Evolutionary conservation across 2,329 filamentous ascomycete species (phyloP).

Genomic region (Neocucurbitaria cava): DNA sequence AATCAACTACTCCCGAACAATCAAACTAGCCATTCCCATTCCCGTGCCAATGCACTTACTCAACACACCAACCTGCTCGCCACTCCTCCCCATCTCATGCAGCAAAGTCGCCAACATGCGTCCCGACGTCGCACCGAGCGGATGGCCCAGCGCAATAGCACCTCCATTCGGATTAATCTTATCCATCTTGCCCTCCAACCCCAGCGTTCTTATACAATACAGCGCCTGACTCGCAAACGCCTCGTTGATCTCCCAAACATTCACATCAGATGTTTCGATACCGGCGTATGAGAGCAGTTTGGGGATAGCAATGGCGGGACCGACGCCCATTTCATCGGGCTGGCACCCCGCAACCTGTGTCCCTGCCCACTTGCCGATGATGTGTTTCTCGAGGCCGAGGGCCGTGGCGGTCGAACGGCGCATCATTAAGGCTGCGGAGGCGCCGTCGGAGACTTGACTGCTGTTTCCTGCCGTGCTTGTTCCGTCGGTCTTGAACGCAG

Average conservation of each 20-base stretch:
- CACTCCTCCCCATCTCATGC: constrained; percentile 69
- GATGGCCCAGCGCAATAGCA: constrained; percentile 92
- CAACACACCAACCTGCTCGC: constrained; percentile 79
- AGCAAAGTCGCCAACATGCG: constrained; percentile 80
- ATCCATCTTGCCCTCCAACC: constrained; percentile 70
- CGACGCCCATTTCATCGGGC: constrained; percentile 94
- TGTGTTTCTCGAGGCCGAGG: constrained; percentile 71
- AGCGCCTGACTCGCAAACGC: constrained; percentile 70
- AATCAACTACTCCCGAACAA: constrained; percentile 53
- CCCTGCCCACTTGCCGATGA: constrained; percentile 84
- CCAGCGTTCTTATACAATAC: constrained; percentile 75
- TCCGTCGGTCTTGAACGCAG: constrained; percentile 79
- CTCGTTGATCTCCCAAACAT: constrained; percentile 95
- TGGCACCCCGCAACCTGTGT: constrained; percentile 77
- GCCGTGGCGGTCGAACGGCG: constrained; percentile 77
- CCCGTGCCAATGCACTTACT: constrained; percentile 77
- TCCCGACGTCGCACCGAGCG: constrained; percentile 86
- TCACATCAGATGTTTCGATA: constrained; percentile 71
- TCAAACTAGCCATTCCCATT: constrained; percentile 62
- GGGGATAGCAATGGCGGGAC: constrained; percentile 85
- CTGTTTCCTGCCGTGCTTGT: constrained; percentile 84
- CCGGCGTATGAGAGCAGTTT: constrained; percentile 75
- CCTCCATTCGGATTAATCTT: constrained; percentile 92
- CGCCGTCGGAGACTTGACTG: constrained; percentile 86
- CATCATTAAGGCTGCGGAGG: constrained; percentile 84